phyloP scores from a whole-genome alignment of 192 early-diverging fungal genomes.

The Coemansia reversa region DNA sequence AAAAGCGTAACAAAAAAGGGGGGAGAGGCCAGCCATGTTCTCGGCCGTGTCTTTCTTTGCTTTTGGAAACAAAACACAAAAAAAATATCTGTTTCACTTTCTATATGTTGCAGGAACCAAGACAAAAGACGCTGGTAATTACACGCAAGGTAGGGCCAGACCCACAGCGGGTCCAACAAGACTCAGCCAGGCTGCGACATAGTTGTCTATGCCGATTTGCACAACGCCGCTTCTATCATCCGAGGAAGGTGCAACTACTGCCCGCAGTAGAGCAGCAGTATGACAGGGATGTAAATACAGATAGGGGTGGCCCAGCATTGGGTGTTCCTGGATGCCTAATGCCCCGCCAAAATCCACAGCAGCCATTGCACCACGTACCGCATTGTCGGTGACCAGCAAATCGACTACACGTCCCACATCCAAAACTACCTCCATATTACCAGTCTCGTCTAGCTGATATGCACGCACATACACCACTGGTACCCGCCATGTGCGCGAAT shows the following conservation, averaged over 20 bases:
- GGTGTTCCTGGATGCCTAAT: slow-evolving; percentile 49
- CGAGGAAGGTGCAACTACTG: slow-evolving; percentile 13
- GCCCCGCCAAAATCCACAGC: slow-evolving; percentile 54
- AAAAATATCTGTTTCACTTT: not conserved
- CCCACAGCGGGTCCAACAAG: slow-evolving; percentile 43
- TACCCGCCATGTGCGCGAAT: slow-evolving; percentile 42
- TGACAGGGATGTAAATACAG: slow-evolving; percentile 52
- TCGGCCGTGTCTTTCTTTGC: not conserved
- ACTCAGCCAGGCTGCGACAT: slow-evolving; percentile 38
- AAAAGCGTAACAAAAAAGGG: not conserved
- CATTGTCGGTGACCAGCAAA: slow-evolving; percentile 19
- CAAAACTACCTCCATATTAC: slow-evolving; percentile 5
- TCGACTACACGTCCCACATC: slow-evolving; percentile 12
- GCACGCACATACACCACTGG: slow-evolving; percentile 38
- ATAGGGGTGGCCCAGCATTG: slow-evolving; percentile 30
- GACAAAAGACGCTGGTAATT: not conserved
- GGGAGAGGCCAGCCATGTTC: no score
- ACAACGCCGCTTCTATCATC: not conserved
- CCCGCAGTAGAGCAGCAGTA: slow-evolving; percentile 38
- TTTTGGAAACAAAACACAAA: not conserved
- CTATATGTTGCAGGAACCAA: not conserved
- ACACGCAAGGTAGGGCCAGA: slow-evolving; percentile 23
- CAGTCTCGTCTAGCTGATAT: not conserved
- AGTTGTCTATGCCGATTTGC: slow-evolving; percentile 17
- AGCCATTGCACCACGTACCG: slow-evolving; percentile 22